Percentiles rank a stretch among this genome's conserved stretches.
phyloP scores from a whole-genome alignment of 345 rosid species.

The Carallia pectinifolia region DNA sequence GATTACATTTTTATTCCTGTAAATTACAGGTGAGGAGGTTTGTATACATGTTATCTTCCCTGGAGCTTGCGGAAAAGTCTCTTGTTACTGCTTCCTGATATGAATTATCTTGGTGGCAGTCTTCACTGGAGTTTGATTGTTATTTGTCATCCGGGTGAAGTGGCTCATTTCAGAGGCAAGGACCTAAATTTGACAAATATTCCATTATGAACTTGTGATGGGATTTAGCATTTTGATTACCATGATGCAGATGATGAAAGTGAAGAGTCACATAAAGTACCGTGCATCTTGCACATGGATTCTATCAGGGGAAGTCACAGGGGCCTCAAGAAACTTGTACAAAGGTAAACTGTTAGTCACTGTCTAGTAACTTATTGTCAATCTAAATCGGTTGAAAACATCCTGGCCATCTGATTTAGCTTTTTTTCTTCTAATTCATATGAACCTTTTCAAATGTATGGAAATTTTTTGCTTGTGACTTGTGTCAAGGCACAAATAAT shows the following conservation, averaged over 20 bases:
- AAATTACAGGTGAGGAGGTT: constrained; percentile 64
- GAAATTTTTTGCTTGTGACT: no score
- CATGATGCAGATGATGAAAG: constrained; percentile 53
- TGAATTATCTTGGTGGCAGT: constrained; percentile 43
- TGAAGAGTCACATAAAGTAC: constrained; percentile 47
- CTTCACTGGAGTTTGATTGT: constrained; percentile 98
- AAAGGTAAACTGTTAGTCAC: constrained; percentile 50
- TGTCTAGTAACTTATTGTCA: not conserved
- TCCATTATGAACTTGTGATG: constrained; percentile 19
- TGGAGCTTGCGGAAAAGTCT: not conserved
- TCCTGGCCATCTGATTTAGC: not conserved
- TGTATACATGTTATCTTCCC: not conserved
- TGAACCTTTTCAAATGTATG: no score
- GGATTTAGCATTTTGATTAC: constrained; percentile 10
- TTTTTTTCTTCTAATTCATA: no score
- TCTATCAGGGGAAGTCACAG: constrained; percentile 92
- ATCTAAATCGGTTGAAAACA: not conserved
- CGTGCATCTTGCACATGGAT: constrained; percentile 97
- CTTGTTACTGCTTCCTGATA: constrained; percentile 8
- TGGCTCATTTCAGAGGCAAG: constrained; percentile 54
- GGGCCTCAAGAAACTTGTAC: constrained; percentile 84
- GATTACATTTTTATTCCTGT: constrained; percentile 93
- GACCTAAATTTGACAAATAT: not conserved
- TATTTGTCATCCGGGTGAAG: constrained; percentile 89
- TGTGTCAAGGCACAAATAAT: no score